Conservation (phyloP, 805 yeast genomes). For the Candida awuae region DNA sequence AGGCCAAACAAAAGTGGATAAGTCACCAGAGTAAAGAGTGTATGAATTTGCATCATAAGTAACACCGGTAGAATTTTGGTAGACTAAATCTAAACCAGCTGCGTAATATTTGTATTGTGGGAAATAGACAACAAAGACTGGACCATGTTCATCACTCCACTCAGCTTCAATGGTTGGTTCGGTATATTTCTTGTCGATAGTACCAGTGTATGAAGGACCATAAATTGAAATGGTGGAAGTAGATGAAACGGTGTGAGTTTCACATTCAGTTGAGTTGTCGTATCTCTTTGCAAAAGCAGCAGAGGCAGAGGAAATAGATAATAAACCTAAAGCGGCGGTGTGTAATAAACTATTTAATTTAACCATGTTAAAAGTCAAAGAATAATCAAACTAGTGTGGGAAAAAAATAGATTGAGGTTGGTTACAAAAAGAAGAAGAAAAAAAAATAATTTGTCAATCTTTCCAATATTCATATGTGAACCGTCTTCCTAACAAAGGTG, state of each 20-base stretch:
- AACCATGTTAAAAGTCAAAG: too few species aligned
- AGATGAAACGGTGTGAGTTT: conserved; percentile 3
- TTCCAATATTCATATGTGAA: too few species aligned
- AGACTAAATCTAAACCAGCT: conserved; percentile 7
- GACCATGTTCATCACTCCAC: conserved; percentile 11
- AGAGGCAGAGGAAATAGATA: conserved; percentile 1
- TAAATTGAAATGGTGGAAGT: conserved; percentile 10
- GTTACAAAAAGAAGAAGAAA: conserved; percentile 1
- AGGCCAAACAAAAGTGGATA: conserved; percentile 10
- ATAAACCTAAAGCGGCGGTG: conserved; percentile 1
- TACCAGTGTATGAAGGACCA: conserved; percentile 13
- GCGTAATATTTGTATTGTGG: conserved; percentile 11
- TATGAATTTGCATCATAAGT: background rate
- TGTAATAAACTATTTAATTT: conserved; percentile 4
- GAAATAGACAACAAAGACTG: conserved; percentile 14
- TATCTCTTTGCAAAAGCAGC: conserved; percentile 5
- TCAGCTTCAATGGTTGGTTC: conserved; percentile 10
- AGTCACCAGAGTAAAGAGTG: conserved; percentile 11
- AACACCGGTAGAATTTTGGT: conserved; percentile 2
- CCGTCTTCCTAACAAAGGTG: too few species aligned
- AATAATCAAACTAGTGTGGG: conserved; percentile 3
- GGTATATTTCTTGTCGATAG: conserved; percentile 13
- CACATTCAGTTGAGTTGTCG: conserved; percentile 3
- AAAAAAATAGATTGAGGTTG: conserved; percentile 7
- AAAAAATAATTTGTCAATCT: background rate